A percentile compares a stretch with the other conserved stretches of the same genome.
Conservation (phyloP, 495 filamentous ascomycete genomes). For the Aspergillus sclerotiicarbonarius region DNA sequence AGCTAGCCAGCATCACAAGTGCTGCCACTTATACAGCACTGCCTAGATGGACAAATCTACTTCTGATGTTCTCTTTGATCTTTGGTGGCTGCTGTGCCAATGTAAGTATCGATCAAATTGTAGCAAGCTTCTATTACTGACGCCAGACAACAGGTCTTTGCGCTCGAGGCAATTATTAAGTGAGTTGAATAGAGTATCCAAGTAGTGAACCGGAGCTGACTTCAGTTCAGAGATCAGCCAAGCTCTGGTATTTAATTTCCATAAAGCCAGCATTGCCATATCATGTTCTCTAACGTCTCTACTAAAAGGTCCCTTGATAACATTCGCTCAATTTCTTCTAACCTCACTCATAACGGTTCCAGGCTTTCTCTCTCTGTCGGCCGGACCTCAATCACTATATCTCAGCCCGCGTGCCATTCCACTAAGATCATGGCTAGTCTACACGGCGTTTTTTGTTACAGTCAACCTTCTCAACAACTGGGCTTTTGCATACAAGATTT, state of each 20-base stretch:
- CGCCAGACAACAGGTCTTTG: slow-evolving; percentile 65
- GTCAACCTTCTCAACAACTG: slow-evolving; percentile 97
- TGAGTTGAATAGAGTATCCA: slow-evolving; percentile 38
- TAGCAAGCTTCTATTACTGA: slow-evolving; percentile 23
- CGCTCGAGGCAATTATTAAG: slow-evolving; percentile 95
- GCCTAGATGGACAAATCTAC: slow-evolving; percentile 64
- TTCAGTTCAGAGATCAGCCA: slow-evolving; percentile 32
- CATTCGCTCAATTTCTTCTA: slow-evolving; percentile 89
- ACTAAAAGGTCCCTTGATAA: slow-evolving; percentile 74
- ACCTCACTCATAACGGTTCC: slow-evolving; percentile 67
- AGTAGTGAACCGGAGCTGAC: slow-evolving; percentile 42
- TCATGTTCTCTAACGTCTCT: slow-evolving; percentile 6
- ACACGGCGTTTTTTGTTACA: slow-evolving; percentile 85
- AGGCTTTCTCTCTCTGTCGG: slow-evolving; percentile 69
- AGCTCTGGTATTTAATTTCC: slow-evolving; percentile 31
- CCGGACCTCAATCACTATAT: slow-evolving; percentile 59
- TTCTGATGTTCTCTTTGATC: slow-evolving; percentile 79
- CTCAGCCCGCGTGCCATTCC: slow-evolving; percentile 78
- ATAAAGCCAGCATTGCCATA: not conserved
- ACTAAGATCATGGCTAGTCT: slow-evolving; percentile 77
- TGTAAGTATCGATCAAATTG: slow-evolving; percentile 50
- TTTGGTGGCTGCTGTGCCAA: slow-evolving; percentile 98
- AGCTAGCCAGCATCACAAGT: slow-evolving; percentile 26
- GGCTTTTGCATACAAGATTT: slow-evolving; percentile 95
- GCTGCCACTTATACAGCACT: slow-evolving; percentile 52